A percentile compares a stretch with the other conserved stretches of the same genome.
These are phyloP conservation scores for Flaveria linearis DNA, from an alignment of 129 eudicot species.

Conservation along the genomic window DNA sequence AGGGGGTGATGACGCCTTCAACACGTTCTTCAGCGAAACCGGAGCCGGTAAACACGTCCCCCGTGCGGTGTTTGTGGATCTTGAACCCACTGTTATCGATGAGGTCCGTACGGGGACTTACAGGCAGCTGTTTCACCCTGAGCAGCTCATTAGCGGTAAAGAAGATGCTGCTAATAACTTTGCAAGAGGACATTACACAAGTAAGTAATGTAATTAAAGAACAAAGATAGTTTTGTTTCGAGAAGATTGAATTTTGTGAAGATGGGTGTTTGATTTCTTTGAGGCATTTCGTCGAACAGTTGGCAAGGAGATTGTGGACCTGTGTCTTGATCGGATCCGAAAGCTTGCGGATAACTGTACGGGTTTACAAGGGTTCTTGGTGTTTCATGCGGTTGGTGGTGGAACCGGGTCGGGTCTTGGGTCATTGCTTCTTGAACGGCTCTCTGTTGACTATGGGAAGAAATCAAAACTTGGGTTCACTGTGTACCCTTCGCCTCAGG, in stretches of 20 bases:
- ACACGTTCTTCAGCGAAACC: slow-evolving; percentile 37
- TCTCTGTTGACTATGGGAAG: slow-evolving; percentile 72
- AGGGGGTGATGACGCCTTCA: slow-evolving; percentile 41
- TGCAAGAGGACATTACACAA: slow-evolving; percentile 36
- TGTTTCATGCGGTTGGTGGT: slow-evolving; percentile 76
- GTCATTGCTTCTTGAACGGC: slow-evolving; percentile 63
- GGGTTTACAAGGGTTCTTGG: slow-evolving; percentile 71
- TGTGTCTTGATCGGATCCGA: slow-evolving; percentile 70
- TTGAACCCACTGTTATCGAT: slow-evolving; percentile 36
- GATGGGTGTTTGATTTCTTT: neutral
- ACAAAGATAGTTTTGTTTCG: neutral
- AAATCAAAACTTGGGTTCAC: slow-evolving; percentile 74
- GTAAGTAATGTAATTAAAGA: slow-evolving; percentile 17
- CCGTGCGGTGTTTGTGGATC: slow-evolving; percentile 37
- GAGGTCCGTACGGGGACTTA: slow-evolving; percentile 35
- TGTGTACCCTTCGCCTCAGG: slow-evolving; percentile 78
- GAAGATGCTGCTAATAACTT: slow-evolving; percentile 42
- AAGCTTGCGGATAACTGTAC: slow-evolving; percentile 82
- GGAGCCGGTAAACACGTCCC: slow-evolving; percentile 40
- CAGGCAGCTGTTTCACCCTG: slow-evolving; percentile 34
- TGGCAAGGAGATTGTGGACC: slow-evolving; percentile 81
- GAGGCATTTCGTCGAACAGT: slow-evolving; percentile 41
- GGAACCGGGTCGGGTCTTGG: slow-evolving; percentile 85
- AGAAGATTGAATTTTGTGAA: neutral
- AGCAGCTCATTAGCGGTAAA: slow-evolving; percentile 68